phyloP scores from a whole-genome alignment of 1,284 basidiomycete species.

The Cryptococcus sp. region DNA sequence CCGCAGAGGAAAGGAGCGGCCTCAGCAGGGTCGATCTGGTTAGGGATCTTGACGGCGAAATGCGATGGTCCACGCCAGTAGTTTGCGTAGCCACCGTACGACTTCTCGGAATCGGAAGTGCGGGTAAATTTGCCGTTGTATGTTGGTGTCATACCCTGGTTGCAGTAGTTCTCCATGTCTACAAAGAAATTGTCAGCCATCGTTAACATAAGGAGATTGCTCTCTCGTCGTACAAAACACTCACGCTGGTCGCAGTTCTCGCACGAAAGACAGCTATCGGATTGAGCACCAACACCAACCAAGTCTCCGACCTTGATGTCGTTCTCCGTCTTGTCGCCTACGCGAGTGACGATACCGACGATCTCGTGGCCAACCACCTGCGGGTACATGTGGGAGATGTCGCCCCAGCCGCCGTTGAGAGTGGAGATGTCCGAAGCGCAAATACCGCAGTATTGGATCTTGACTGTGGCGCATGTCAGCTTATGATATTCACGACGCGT shows the following conservation, averaged over 20 bases:
- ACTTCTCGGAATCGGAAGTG: constrained; percentile 36
- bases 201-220: constrained; percentile 35
- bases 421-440: constrained; percentile 34
- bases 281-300: constrained; percentile 58
- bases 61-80: constrained; percentile 51
- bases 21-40: constrained; percentile 59
- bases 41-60: constrained; percentile 67
- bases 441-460: constrained; percentile 45
- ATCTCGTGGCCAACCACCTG: constrained; percentile 57
- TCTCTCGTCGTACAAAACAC: constrained; percentile 50
- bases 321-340: constrained; percentile 54
- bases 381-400: constrained; percentile 17
- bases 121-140: constrained; percentile 37
- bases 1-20: constrained; percentile 56
- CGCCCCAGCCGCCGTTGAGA: constrained; percentile 22
- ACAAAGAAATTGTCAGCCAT: constrained; percentile 31
- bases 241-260: constrained; percentile 53
- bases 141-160: constrained; percentile 48
- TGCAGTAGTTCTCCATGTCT: constrained; percentile 53
- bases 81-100: constrained; percentile 56
- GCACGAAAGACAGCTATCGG: constrained; percentile 53
- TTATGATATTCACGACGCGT: background rate
- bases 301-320: constrained; percentile 55
- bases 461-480: constrained; percentile 18
- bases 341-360: constrained; percentile 52